Conservation (phyloP, 768 basidiomycete species). For the Boletus bicolor region DNA sequence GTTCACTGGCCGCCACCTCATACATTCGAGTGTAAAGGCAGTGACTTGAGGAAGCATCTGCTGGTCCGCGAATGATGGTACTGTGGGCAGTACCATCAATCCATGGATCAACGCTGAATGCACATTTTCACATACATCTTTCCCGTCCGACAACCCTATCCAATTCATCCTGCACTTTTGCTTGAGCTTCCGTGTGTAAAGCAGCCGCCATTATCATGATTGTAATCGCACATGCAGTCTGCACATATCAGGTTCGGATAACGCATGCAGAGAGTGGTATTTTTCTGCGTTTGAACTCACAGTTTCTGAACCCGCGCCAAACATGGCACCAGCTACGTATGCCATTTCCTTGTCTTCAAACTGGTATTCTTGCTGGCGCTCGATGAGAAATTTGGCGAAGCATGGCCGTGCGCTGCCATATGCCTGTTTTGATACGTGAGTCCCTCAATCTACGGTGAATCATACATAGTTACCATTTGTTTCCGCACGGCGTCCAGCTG, state of each 20-base stretch:
- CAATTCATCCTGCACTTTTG: conserved; percentile 6
- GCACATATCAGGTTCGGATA: not conserved
- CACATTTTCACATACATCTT: conserved; percentile 1
- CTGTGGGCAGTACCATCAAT: not conserved
- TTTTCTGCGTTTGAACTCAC: not conserved
- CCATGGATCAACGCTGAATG: too few relatives aligned
- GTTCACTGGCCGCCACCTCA: conserved; percentile 4
- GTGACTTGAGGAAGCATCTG: conserved; percentile 1
- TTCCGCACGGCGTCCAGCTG: conserved; percentile 3
- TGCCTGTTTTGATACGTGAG: not conserved
- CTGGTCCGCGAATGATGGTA: conserved; percentile 4
- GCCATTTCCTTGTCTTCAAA: not conserved
- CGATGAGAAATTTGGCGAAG: conserved; percentile 2
- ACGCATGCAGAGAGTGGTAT: too few relatives aligned
- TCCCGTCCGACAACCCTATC: conserved; percentile 3
- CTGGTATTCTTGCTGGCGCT: not conserved
- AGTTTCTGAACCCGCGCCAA: conserved; percentile 11
- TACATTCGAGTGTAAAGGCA: conserved; percentile 1
- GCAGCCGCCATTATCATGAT: conserved; percentile 9
- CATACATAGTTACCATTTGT: not conserved
- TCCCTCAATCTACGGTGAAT: not conserved
- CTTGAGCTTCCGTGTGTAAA: conserved; percentile 3
- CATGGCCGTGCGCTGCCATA: conserved; percentile 3
- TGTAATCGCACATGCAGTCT: conserved; percentile 11
- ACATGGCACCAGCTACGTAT: conserved; percentile 8